A percentile compares a stretch with the other conserved stretches of the same genome.
These are phyloP conservation scores for Magnusiomyces suaveolens DNA, from an alignment of 1,139 yeast species.

Conservation along the genomic window DNA sequence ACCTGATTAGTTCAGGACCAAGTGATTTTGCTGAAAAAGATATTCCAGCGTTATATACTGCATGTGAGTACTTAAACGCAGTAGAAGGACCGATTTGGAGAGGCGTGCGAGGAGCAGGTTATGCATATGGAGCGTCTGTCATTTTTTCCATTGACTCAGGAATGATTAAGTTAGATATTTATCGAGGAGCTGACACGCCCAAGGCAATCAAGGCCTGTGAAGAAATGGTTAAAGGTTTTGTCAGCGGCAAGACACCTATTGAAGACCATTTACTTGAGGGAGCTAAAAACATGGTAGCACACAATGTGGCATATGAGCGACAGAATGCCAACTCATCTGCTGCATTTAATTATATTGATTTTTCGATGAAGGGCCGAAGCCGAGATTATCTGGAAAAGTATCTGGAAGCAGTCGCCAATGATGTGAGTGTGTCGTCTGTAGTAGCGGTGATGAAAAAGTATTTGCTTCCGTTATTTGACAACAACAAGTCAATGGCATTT, in stretches of 20 bases:
- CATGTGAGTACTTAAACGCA: constrained; percentile 68
- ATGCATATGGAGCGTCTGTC: constrained; percentile 81
- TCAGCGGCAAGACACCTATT: constrained; percentile 43
- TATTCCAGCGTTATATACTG: constrained; percentile 59
- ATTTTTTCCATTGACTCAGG: constrained; percentile 57
- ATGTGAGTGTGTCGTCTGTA: constrained; percentile 50
- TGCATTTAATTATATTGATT: constrained; percentile 52
- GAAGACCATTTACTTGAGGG: constrained; percentile 57
- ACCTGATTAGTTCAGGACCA: constrained; percentile 54
- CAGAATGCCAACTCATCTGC: constrained; percentile 52
- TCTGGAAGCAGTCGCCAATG: constrained; percentile 24
- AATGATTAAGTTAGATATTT: constrained; percentile 53
- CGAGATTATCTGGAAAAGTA: constrained; percentile 44
- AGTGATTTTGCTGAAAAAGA: constrained; percentile 58
- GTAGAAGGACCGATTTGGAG: constrained; percentile 98
- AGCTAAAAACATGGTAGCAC: constrained; percentile 66
- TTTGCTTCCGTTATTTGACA: constrained; percentile 42
- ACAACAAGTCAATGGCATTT: constrained; percentile 50
- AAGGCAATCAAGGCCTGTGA: constrained; percentile 63
- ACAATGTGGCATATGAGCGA: constrained; percentile 57
- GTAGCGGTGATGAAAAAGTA: constrained; percentile 48
- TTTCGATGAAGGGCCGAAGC: constrained; percentile 59
- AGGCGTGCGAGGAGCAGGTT: constrained; percentile 89
- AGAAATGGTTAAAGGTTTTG: constrained; percentile 53
- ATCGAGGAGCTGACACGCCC: constrained; percentile 76